Conservation (phyloP, 768 basidiomycete genomes). For the Trametes gibbosa region DNA sequence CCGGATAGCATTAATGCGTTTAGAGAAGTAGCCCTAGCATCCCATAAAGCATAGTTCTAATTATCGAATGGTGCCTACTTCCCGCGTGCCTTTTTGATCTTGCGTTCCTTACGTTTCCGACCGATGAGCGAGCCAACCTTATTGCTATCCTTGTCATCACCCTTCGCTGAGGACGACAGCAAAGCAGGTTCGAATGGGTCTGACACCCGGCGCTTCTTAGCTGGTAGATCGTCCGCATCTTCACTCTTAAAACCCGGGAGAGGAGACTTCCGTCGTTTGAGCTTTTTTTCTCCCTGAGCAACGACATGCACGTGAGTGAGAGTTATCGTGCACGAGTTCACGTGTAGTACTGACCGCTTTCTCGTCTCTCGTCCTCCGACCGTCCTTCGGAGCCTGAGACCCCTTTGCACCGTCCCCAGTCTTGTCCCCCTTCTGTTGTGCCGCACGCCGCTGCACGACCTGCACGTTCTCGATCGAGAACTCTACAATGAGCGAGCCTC, state of each 20-base stretch:
- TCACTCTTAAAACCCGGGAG: constrained; percentile 25
- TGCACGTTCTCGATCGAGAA: constrained; percentile 95
- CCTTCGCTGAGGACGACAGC: background rate
- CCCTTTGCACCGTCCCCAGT: background rate
- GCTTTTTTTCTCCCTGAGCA: constrained; percentile 4
- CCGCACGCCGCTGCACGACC: constrained; percentile 75
- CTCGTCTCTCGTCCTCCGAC: background rate
- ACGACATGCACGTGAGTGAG: background rate
- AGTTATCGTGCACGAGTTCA: no score
- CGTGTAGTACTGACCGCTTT: constrained; percentile 1
- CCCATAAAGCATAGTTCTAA: background rate
- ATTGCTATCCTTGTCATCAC: constrained; percentile 33
- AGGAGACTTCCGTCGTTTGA: constrained; percentile 13
- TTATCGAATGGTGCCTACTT: background rate
- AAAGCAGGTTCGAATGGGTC: constrained; percentile 13
- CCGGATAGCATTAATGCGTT: no score
- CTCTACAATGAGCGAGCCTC: constrained; percentile 76
- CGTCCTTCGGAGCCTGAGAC: background rate
- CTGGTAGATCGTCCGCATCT: constrained; percentile 34
- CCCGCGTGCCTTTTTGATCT: constrained; percentile 29
- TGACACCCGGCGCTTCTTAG: constrained; percentile 41
- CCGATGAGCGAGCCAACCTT: constrained; percentile 73
- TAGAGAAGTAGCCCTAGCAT: background rate
- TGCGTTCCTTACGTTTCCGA: constrained; percentile 73
- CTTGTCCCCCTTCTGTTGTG: constrained; percentile 35